phyloP scores from a whole-genome alignment of 2,329 filamentous ascomycete species.

The Thielaviopsis euricoi region DNA sequence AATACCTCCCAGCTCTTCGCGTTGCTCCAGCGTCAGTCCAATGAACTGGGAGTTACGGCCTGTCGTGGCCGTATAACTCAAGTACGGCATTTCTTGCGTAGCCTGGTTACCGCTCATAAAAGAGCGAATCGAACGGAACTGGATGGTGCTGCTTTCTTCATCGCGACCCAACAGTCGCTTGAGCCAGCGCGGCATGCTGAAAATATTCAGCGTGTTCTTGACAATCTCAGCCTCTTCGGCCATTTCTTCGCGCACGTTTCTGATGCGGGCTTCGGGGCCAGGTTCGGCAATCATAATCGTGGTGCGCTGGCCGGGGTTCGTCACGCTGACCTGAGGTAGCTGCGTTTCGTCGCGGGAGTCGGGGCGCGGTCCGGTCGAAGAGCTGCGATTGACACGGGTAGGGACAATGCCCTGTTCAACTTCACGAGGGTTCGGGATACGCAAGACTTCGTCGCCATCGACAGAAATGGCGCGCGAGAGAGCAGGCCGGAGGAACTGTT shows the following conservation, averaged over 20 bases:
- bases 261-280: slow-evolving; percentile 17
- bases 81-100: slow-evolving; percentile 54
- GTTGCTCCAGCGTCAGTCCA: slow-evolving; percentile 73
- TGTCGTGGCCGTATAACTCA: slow-evolving; percentile 86
- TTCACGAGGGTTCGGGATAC: slow-evolving; percentile 83
- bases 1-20: slow-evolving; percentile 89
- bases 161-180: slow-evolving; percentile 4
- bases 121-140: slow-evolving; percentile 7
- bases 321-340: neutral
- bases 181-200: slow-evolving; percentile 9
- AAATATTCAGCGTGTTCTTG: slow-evolving; percentile 16
- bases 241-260: slow-evolving; percentile 17
- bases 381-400: slow-evolving; percentile 24
- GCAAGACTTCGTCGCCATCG: slow-evolving; percentile 55
- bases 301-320: slow-evolving; percentile 1
- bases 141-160: slow-evolving; percentile 2
- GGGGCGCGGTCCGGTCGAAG: neutral
- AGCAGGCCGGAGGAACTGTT: slow-evolving; percentile 1
- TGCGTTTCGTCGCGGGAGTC: slow-evolving; percentile 8
- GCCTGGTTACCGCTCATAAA: slow-evolving; percentile 7
- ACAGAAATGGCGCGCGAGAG: slow-evolving; percentile 37
- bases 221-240: slow-evolving; percentile 21
- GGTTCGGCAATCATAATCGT: slow-evolving; percentile 45
- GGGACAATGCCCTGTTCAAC: slow-evolving; percentile 70
- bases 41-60: slow-evolving; percentile 88